A percentile compares a stretch with the other conserved stretches of the same genome.
These are phyloP conservation scores for Magnolia sinica DNA, from an alignment of 164 flowering plant genomes.

Conservation along the genomic window DNA sequence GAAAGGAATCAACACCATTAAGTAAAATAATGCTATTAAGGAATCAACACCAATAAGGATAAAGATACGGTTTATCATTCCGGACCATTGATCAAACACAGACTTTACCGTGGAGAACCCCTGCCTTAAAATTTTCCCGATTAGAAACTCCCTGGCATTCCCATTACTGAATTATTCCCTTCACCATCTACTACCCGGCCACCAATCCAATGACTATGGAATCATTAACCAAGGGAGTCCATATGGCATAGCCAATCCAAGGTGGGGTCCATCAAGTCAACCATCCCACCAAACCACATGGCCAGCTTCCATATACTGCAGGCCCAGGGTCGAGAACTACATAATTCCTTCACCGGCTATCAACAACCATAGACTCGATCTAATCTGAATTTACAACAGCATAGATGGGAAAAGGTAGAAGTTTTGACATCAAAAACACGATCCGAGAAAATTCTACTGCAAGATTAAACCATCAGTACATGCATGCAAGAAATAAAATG, in stretches of 20 bases:
- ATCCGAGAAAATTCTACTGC: neutral
- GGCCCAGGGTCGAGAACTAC: neutral
- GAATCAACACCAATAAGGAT: too few species aligned
- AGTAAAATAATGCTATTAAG: too few species aligned
- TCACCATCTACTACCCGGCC: neutral
- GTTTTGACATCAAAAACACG: neutral
- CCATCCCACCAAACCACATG: neutral
- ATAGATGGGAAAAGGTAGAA: neutral
- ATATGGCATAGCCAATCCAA: neutral
- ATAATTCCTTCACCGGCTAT: neutral
- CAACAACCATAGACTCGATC: neutral
- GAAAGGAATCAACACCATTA: too few species aligned
- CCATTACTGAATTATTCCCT: neutral
- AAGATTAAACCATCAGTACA: neutral
- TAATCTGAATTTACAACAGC: neutral
- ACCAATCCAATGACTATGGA: neutral
- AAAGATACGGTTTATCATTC: neutral
- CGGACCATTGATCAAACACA: neutral
- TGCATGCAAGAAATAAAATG: neutral
- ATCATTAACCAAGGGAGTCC: too few species aligned
- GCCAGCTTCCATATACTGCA: neutral
- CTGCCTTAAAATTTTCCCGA: neutral
- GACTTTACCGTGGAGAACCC: neutral
- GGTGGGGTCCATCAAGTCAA: neutral
- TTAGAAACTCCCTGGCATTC: neutral